phyloP scores from a whole-genome alignment of 2,329 filamentous ascomycete species.

The Verticillium longisporum region DNA sequence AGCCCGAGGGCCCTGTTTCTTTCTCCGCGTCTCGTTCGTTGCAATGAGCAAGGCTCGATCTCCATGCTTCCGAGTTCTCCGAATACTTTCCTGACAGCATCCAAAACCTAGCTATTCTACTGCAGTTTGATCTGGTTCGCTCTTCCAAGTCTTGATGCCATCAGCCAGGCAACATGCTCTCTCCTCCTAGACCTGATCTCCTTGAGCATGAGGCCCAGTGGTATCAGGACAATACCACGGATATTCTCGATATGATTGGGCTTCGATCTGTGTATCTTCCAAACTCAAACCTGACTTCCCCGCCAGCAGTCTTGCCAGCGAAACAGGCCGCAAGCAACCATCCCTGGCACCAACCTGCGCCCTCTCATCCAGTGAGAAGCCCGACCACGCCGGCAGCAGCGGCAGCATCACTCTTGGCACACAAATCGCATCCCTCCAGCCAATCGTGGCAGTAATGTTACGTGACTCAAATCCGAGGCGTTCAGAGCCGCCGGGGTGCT shows the following conservation, averaged over 20 bases:
- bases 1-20: neutral
- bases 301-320: neutral
- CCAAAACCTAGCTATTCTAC: neutral
- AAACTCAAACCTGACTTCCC: neutral
- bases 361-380: neutral
- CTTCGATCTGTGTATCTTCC: neutral
- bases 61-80: neutral
- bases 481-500: constrained; percentile 1
- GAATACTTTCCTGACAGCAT: neutral
- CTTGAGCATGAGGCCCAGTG: neutral
- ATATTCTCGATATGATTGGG: neutral
- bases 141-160: neutral
- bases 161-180: neutral
- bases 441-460: constrained; percentile 3
- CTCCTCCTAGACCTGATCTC: neutral
- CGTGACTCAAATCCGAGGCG: neutral
- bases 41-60: too few relatives aligned
- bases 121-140: neutral
- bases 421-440: constrained; percentile 3
- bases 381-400: neutral
- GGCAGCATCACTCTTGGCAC: constrained; percentile 4
- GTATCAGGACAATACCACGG: neutral
- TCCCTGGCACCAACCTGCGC: neutral
- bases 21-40: neutral
- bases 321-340: neutral